Conservation (phyloP, 2,329 filamentous ascomycete genomes). For the Periconia macrospinosa region DNA sequence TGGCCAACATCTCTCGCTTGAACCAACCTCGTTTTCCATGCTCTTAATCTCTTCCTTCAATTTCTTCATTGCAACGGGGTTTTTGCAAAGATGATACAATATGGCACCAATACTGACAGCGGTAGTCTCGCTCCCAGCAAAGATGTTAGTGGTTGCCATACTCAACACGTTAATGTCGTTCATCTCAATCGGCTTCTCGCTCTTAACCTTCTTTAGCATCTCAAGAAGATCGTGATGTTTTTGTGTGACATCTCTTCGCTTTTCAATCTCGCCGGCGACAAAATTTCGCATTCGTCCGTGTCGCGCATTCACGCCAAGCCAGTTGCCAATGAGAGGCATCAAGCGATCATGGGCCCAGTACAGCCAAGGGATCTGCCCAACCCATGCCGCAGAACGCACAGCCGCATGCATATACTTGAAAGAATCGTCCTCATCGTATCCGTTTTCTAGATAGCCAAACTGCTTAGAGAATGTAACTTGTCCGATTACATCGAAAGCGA, state of each 20-base stretch:
- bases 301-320: conserved; percentile 35
- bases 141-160: conserved; percentile 25
- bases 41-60: not conserved
- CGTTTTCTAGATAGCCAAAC: conserved; percentile 42
- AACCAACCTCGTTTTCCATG: no score
- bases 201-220: conserved; percentile 38
- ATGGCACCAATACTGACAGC: no score
- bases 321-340: conserved; percentile 39
- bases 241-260: no score
- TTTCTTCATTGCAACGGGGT: not conserved
- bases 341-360: conserved; percentile 39
- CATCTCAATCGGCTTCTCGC: conserved; percentile 37
- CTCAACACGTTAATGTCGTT: conserved; percentile 37
- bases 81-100: no score
- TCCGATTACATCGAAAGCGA: conserved; percentile 47
- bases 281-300: conserved; percentile 36
- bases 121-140: no score
- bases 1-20: not conserved
- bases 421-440: conserved; percentile 33
- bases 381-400: conserved; percentile 36
- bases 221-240: conserved; percentile 40
- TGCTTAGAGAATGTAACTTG: conserved; percentile 43
- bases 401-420: conserved; percentile 17
- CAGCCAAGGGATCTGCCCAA: conserved; percentile 42
- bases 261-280: conserved; percentile 18